A percentile compares a stretch with the other conserved stretches of the same genome.
phyloP scores from a whole-genome alignment of 352 stramenopile genomes.

The Pythium grandisporangium region DNA sequence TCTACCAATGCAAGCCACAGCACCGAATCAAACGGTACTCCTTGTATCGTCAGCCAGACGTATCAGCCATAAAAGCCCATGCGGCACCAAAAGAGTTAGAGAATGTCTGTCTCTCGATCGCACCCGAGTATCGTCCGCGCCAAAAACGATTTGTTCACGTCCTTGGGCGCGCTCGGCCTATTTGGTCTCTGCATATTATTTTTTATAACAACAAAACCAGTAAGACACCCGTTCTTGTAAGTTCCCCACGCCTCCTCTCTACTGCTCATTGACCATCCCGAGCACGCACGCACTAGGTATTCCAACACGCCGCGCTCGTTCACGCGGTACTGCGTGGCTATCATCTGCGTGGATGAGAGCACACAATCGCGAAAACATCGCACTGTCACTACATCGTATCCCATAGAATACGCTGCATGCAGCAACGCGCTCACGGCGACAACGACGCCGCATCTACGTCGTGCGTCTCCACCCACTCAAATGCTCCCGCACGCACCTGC shows the following conservation, averaged over 20 bases:
- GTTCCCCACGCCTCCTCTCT: not conserved
- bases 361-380: too few species aligned
- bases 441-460: too few species aligned
- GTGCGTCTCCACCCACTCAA: not conserved
- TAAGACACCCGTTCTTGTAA: too few species aligned
- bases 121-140: constrained; percentile 30
- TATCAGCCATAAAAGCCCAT: too few species aligned
- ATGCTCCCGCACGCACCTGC: constrained; percentile 1
- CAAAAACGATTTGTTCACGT: constrained; percentile 67
- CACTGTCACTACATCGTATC: too few species aligned
- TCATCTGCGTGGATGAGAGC: too few species aligned
- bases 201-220: not conserved
- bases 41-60: too few species aligned
- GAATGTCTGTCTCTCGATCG: not conserved
- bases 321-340: too few species aligned
- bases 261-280: not conserved
- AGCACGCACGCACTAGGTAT: constrained; percentile 28
- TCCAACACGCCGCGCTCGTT: constrained; percentile 31
- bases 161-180: constrained; percentile 16
- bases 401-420: too few species aligned
- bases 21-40: not conserved
- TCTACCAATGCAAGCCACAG: constrained; percentile 16
- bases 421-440: too few species aligned
- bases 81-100: too few species aligned
- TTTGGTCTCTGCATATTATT: constrained; percentile 8